phyloP scores from a whole-genome alignment of 495 filamentous ascomycete genomes.

The Penicillium salamii region DNA sequence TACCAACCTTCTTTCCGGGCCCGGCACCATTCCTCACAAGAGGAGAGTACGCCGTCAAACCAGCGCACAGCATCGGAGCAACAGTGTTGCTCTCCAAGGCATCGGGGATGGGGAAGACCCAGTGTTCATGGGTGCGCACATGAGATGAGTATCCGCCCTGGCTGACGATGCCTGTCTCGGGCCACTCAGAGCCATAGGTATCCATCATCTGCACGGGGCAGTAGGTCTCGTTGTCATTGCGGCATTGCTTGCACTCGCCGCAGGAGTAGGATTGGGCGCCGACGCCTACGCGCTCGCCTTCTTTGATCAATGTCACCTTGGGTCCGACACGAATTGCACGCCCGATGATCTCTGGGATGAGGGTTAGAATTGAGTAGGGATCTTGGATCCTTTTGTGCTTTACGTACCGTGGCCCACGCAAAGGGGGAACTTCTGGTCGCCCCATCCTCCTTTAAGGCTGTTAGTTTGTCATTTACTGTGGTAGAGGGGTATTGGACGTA shows the following conservation, averaged over 20 bases:
- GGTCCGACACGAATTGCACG: conserved; percentile 67
- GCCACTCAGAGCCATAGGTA: conserved; percentile 66
- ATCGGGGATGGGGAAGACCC: conserved; percentile 74
- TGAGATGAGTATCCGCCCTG: conserved; percentile 69
- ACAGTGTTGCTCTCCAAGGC: conserved; percentile 61
- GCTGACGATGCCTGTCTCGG: conserved; percentile 56
- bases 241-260: conserved; percentile 65
- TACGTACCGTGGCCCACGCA: conserved; percentile 63
- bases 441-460: conserved; percentile 59
- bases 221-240: conserved; percentile 75
- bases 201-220: conserved; percentile 61
- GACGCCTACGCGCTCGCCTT: conserved; percentile 76
- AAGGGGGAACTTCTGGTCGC: conserved; percentile 62
- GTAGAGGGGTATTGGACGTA: conserved; percentile 14
- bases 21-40: conserved; percentile 71
- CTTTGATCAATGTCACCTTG: conserved; percentile 62
- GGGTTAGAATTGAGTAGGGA: background rate
- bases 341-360: conserved; percentile 60
- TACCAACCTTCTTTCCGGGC: conserved; percentile 77
- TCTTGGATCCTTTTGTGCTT: background rate
- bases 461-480: too few species aligned
- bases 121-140: conserved; percentile 74
- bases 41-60: conserved; percentile 76
- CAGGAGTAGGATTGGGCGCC: conserved; percentile 76
- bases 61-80: conserved; percentile 89